Conservation (phyloP, 1,284 basidiomycete genomes). For the Boletus semigastroideus region DNA sequence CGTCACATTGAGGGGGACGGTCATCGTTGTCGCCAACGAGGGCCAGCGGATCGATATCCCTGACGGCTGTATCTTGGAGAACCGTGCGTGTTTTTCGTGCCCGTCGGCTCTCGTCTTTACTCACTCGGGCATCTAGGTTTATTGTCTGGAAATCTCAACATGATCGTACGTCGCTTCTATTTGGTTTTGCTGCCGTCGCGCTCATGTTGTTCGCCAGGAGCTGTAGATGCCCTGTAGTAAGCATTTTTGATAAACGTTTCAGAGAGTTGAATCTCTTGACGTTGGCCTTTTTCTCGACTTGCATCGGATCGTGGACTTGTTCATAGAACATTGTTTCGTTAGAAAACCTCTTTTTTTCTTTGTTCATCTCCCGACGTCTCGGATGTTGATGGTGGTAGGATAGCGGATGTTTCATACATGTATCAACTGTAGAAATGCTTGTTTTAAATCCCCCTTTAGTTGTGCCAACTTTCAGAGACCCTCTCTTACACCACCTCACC, state of each 20-base stretch:
- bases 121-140: slow-evolving; percentile 40
- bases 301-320: slow-evolving; percentile 22
- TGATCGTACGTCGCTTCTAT: slow-evolving; percentile 52
- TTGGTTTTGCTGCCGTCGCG: not conserved
- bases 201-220: slow-evolving; percentile 25
- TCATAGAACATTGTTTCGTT: slow-evolving; percentile 12
- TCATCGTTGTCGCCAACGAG: slow-evolving; percentile 89
- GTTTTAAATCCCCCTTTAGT: not conserved
- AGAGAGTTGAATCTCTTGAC: slow-evolving; percentile 6
- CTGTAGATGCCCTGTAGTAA: slow-evolving; percentile 19
- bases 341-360: not conserved
- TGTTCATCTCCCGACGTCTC: not conserved
- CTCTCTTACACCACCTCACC: too few relatives aligned
- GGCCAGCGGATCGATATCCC: slow-evolving; percentile 95
- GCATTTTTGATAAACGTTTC: not conserved
- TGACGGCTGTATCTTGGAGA: slow-evolving; percentile 93
- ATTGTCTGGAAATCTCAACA: slow-evolving; percentile 66
- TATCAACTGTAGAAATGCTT: not conserved
- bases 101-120: not conserved
- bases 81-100: slow-evolving; percentile 52
- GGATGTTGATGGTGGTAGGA: slow-evolving; percentile 7
- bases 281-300: slow-evolving; percentile 9
- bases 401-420: slow-evolving; percentile 1
- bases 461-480: too few relatives aligned
- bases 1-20: slow-evolving; percentile 85